Evolutionary conservation across 2,329 filamentous ascomycete genomes (phyloP).

Genomic region (Colletotrichum paranaense): DNA sequence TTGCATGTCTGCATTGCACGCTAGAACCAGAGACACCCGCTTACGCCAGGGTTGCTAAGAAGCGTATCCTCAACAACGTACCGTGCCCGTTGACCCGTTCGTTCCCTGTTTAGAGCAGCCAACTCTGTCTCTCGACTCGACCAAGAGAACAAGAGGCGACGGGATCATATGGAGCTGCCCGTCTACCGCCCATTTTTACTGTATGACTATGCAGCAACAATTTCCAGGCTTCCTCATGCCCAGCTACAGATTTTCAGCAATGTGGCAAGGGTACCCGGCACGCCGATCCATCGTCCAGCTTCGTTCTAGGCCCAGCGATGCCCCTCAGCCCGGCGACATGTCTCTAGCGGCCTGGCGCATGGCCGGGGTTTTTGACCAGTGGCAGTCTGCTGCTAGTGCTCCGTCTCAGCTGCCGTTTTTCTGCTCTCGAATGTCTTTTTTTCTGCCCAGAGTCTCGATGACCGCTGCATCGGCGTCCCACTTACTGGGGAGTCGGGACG

Average conservation of each 20-base stretch:
- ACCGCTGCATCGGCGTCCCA: slow-evolving; percentile 10
- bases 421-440: slow-evolving; percentile 8
- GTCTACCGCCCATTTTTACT: neutral
- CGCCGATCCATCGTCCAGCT: slow-evolving; percentile 29
- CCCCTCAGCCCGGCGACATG: slow-evolving; percentile 13
- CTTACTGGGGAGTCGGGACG: slow-evolving; percentile 13
- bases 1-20: neutral
- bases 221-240: neutral
- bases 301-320: slow-evolving; percentile 26
- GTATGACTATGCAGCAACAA: neutral
- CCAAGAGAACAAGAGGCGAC: neutral
- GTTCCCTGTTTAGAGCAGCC: neutral
- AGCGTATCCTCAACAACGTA: neutral
- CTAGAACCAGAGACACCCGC: neutral
- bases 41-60: neutral
- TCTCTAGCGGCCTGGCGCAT: slow-evolving; percentile 8
- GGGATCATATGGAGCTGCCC: neutral
- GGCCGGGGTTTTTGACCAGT: slow-evolving; percentile 8
- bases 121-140: neutral
- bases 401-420: neutral
- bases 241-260: neutral
- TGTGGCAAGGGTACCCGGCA: slow-evolving; percentile 25
- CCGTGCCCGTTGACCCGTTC: neutral
- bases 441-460: slow-evolving; percentile 25
- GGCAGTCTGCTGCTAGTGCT: neutral